Evolutionary conservation across 2,329 filamentous ascomycete species (phyloP).

Genomic region (Akanthomyces muscarius): DNA sequence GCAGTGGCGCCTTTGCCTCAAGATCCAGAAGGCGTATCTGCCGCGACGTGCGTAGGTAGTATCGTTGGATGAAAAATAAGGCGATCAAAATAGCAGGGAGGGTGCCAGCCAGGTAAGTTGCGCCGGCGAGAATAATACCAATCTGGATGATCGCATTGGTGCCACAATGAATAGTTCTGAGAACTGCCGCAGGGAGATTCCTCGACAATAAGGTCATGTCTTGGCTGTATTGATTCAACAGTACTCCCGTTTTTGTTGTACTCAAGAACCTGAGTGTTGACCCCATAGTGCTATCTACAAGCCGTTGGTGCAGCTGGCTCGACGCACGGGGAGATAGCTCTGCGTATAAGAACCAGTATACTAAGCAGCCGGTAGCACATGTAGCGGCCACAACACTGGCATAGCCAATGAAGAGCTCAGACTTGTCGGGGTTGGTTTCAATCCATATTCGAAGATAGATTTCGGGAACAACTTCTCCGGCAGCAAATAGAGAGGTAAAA

Average conservation of each 20-base stretch:
- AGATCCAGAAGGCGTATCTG: constrained; percentile 52
- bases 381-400: background rate
- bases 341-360: background rate
- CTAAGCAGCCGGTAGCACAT: background rate
- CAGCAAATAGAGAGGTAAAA: background rate
- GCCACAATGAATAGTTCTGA: background rate
- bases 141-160: background rate
- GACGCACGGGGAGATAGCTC: background rate
- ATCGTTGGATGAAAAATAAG: constrained; percentile 23
- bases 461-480: background rate
- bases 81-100: background rate
- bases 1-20: constrained; percentile 46
- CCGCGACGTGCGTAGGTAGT: constrained; percentile 45
- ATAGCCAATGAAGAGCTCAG: background rate
- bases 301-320: background rate
- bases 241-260: background rate
- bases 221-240: background rate
- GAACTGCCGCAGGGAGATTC: background rate
- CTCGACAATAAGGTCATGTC: background rate
- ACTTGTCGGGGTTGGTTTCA: background rate
- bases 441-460: constrained; percentile 7
- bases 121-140: background rate
- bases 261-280: background rate
- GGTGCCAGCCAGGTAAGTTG: background rate
- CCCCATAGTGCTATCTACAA: background rate